Evolutionary conservation across 176 grass and related monocot genomes (phyloP), one percentile per base, ranked within the genome.

Genomic region (Oryza meridionalis): DNA sequence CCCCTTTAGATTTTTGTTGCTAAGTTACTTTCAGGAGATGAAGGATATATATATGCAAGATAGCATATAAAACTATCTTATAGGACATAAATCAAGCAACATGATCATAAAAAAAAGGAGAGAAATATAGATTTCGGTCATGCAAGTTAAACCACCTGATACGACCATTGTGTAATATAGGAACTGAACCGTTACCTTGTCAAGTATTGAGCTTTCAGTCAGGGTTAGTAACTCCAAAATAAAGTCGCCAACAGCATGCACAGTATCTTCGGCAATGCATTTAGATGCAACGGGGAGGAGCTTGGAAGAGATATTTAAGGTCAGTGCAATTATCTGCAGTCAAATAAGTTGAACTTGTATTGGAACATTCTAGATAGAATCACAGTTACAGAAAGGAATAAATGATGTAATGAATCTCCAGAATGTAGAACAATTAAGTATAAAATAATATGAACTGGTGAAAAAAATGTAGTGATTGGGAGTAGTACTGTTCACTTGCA

Each of bases 311-410:
- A 92, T 86, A 88, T 73, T 77, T 78, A 95, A 88, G 67, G 65
- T 59, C 87, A 92, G 63, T 59, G 81, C 93, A 92, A 94, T 79
- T 85, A 96, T 90, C 93, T 98, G 81, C 66, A 89, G 22, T 69
- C 47, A 81, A 83, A 88, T 37, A 78, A 84, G 72, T 78, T 85
- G 42, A 80, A 77, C 33, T 73, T 69, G 24, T 66, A 72, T 87
- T 27, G 85, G 82, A 81, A 50, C 35, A 75, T 49, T 88, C 19
- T 47, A 85, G 7, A 75, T 16, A 72, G 8, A 81, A 70, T 53
- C 76, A 67, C 11, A 31, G 42, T 6, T 44, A 44, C 6, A 10
- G 22, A 17, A 38, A 74, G 81, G 66, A 59, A 77, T 70, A 64
- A 69, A 63, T 9, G 43, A 74, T 33, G 22, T 44, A 75, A 78